Base-by-base conservation (phyloP, 768 basidiomycete genomes). In the Mycena vulgaris region DNA sequence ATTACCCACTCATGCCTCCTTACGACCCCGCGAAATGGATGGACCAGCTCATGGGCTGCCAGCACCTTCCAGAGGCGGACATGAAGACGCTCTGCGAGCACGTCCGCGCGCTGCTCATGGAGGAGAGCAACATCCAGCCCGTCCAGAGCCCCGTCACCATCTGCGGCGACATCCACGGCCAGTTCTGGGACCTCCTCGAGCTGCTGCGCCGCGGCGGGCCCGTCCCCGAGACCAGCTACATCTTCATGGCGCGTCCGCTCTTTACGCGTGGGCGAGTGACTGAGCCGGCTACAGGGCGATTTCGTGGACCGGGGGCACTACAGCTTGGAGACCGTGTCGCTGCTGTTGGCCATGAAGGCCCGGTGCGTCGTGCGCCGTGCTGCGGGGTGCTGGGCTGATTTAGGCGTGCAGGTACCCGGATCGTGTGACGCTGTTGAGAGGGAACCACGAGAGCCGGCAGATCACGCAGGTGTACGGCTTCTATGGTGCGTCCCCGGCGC, bases 391-490 rank as follows among this genome's bases (percentile, higher is more conserved):
- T 28, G 40, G 52, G 27, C 28, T 30, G 23, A 30, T 65, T 74
- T 52, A 76, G 51, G 58, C 51, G 42, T 42, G 16, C 76, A 96
- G 95, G 78, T 97, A 97, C 80, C 97, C 97, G 19, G 95, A 98
- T 81, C 90, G 90, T 75, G 94, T 99, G 64, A 97, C 95, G 3
- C 84, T 98, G 2, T 86, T 99, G 17, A 88, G 97, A 35, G 97
- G 97, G 42, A 99, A 99, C 81, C 97, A 99, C 78, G 97, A 98
- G 80, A 96, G 95, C 75, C 85, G 97, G 71, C 97, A 99, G 80
- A 99, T 99, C 75, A 99, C 97, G 5, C 97, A 99, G 76, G 97
- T 96, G 2, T 98, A 98, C 68, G 97, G 97, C n/a, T 98, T 98
- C 80, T 98, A 98, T 78, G 96, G 96, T 96, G 66, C 70, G 90